Evolutionary conservation across 306 rosid genomes (phyloP).

Genomic region (Prinsepia uniflora): DNA sequence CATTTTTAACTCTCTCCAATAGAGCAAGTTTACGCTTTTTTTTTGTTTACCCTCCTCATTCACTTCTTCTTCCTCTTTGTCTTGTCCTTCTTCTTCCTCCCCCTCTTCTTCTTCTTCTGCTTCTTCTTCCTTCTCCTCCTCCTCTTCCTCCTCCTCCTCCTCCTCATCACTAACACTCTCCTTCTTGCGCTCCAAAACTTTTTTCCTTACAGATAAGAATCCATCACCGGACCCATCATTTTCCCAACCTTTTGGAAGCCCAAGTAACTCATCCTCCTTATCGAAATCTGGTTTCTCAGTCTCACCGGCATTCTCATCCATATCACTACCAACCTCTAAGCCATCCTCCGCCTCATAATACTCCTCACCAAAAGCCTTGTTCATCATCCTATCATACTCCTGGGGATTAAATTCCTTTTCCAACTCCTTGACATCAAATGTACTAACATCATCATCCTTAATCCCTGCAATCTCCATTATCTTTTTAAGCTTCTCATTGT

Average conservation of each 20-base stretch:
- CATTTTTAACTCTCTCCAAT: slow-evolving; percentile 74
- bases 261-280: slow-evolving; percentile 80
- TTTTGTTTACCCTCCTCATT: slow-evolving; percentile 51
- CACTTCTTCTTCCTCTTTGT: slow-evolving; percentile 28
- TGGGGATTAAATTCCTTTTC: slow-evolving; percentile 80
- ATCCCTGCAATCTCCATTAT: slow-evolving; percentile 76
- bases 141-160: slow-evolving; percentile 2
- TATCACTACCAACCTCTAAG: slow-evolving; percentile 41
- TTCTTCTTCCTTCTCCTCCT: slow-evolving; percentile 30
- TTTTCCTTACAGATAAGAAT: slow-evolving; percentile 66
- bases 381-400: slow-evolving; percentile 88
- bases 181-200: slow-evolving; percentile 41
- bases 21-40: slow-evolving; percentile 69
- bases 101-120: slow-evolving; percentile 27
- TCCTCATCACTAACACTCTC: slow-evolving; percentile 35
- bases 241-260: slow-evolving; percentile 75
- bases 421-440: slow-evolving; percentile 50
- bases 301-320: slow-evolving; percentile 45
- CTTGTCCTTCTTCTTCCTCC: slow-evolving; percentile 10
- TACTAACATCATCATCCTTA: slow-evolving; percentile 44
- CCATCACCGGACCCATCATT: slow-evolving; percentile 47
- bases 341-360: slow-evolving; percentile 69
- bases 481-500: slow-evolving; percentile 57
- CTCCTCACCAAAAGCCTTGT: slow-evolving; percentile 56
- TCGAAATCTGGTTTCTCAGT: slow-evolving; percentile 79